Evolutionary conservation across 2,329 filamentous ascomycete genomes (phyloP).

Genomic region (Boeremia exigua): DNA sequence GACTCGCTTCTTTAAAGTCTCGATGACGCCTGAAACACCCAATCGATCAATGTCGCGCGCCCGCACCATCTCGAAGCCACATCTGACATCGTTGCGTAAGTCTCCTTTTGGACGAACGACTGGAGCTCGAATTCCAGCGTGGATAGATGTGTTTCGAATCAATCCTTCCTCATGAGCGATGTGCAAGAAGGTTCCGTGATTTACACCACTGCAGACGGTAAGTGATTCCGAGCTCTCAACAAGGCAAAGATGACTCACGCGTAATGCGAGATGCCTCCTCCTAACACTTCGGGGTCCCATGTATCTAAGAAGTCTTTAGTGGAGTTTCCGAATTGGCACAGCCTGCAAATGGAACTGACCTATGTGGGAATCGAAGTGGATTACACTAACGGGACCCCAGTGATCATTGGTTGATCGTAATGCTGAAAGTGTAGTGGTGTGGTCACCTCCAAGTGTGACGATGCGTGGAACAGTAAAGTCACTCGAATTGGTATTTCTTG

Average conservation of each 20-base stretch:
- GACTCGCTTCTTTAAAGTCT: constrained; percentile 58
- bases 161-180: constrained; percentile 68
- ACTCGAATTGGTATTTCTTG: constrained; percentile 54
- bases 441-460: constrained; percentile 61
- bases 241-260: constrained; percentile 53
- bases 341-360: constrained; percentile 31
- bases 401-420: constrained; percentile 56
- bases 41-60: constrained; percentile 62
- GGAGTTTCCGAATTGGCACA: background rate
- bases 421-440: constrained; percentile 62
- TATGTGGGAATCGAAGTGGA: constrained; percentile 64
- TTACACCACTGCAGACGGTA: constrained; percentile 51
- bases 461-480: constrained; percentile 57
- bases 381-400: constrained; percentile 63
- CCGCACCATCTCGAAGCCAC: constrained; percentile 64
- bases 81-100: constrained; percentile 62
- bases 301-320: constrained; percentile 52
- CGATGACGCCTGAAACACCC: constrained; percentile 56
- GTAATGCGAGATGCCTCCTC: constrained; percentile 66
- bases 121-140: constrained; percentile 67
- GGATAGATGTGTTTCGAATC: constrained; percentile 64
- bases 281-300: constrained; percentile 62
- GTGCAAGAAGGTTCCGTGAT: constrained; percentile 68
- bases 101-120: constrained; percentile 58
- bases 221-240: background rate